Percentiles rank a stretch among this genome's conserved stretches.
These are phyloP conservation scores for Solanum virginianum DNA, from an alignment of 257 asterid genomes.

Conservation along the genomic window DNA sequence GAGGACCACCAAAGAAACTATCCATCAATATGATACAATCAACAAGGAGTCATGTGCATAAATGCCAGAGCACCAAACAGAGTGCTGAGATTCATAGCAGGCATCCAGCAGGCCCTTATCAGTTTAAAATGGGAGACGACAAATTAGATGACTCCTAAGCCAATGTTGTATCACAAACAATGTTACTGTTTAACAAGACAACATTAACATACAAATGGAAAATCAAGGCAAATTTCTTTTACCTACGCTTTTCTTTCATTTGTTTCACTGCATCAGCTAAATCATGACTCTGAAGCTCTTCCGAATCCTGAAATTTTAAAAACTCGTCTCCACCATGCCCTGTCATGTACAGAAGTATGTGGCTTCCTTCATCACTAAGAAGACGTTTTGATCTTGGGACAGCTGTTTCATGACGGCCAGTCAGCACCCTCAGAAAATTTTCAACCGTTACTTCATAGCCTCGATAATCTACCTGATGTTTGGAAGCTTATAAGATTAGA, in stretches of 20 bases:
- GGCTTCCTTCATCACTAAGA: slow-evolving; percentile 98
- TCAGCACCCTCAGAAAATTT: slow-evolving; percentile 68
- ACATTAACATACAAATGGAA: not conserved
- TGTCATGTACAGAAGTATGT: slow-evolving; percentile 88
- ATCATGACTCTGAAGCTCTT: slow-evolving; percentile 98
- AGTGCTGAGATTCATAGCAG: not conserved
- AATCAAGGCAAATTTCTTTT: not conserved
- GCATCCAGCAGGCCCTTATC: not conserved
- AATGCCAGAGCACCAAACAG: not conserved
- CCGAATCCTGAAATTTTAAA: slow-evolving; percentile 94
- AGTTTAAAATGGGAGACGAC: not conserved
- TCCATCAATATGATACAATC: not conserved
- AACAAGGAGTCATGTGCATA: not conserved
- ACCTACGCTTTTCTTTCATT: slow-evolving; percentile 98
- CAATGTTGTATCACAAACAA: not conserved
- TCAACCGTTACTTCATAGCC: slow-evolving; percentile 98
- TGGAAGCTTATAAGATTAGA: slow-evolving; percentile 18
- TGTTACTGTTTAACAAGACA: not conserved
- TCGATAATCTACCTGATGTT: slow-evolving; percentile 80
- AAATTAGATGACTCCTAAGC: not conserved
- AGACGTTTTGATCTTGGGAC: slow-evolving; percentile 96
- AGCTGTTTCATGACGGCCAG: slow-evolving; percentile 90
- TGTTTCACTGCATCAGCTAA: slow-evolving; percentile 96
- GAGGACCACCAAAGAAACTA: not conserved
- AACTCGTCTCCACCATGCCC: slow-evolving; percentile 99